phyloP scores from a whole-genome alignment of 345 rosid species.

The Syzygium aqueum region DNA sequence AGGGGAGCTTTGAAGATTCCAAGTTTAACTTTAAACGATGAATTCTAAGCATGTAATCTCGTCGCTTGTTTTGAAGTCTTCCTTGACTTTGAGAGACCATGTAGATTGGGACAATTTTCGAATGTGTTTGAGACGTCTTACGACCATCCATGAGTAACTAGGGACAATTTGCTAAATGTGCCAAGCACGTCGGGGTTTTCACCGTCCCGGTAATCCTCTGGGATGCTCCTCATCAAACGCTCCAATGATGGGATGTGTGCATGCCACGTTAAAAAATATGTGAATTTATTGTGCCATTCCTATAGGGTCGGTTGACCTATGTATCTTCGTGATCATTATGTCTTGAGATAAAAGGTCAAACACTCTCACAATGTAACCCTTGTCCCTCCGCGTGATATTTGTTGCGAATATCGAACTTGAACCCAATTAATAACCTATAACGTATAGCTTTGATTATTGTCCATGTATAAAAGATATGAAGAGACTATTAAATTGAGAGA shows the following conservation, averaged over 20 bases:
- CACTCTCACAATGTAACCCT: background rate
- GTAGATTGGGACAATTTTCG: background rate
- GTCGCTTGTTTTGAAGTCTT: background rate
- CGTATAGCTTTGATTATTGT: background rate
- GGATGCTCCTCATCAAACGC: background rate
- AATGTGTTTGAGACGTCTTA: background rate
- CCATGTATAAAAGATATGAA: background rate
- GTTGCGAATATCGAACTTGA: background rate
- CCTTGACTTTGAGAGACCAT: background rate
- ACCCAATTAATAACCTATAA: background rate
- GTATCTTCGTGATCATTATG: background rate
- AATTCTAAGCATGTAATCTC: no score
- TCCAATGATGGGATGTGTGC: no score
- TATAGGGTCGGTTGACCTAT: background rate
- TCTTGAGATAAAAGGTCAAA: background rate
- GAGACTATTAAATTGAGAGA: background rate
- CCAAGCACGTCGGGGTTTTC: background rate
- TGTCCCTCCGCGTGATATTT: background rate
- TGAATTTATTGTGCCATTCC: background rate
- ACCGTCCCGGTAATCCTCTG: background rate
- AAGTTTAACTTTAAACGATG: background rate
- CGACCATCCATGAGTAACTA: background rate
- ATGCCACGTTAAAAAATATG: background rate
- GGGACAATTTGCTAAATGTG: background rate
- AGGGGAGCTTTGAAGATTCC: background rate